A percentile compares a stretch with the other conserved stretches of the same genome.
Evolutionary conservation across 2,329 filamentous ascomycete genomes (phyloP).

Genomic region (Fusarium lyarnte): DNA sequence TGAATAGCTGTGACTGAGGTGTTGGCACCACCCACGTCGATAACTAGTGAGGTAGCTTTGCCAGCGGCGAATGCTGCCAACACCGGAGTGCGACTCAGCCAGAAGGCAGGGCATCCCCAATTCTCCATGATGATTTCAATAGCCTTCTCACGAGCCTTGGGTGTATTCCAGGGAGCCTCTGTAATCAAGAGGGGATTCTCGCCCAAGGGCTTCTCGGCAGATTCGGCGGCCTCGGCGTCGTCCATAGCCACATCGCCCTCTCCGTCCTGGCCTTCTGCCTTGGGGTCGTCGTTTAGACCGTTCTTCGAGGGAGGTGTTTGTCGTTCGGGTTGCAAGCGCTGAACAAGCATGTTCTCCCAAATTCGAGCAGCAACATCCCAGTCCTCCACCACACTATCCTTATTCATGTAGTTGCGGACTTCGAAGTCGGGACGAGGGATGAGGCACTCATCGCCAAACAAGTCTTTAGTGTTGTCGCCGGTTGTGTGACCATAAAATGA

Average conservation of each 20-base stretch:
- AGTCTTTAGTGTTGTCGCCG: conserved; percentile 58
- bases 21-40: conserved; percentile 90
- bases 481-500: conserved; percentile 81
- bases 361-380: conserved; percentile 91
- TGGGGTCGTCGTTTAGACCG: conserved; percentile 76
- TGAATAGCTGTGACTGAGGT: conserved; percentile 91
- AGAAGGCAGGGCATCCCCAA: conserved; percentile 96
- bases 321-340: conserved; percentile 81
- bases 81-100: conserved; percentile 88
- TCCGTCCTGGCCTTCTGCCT: conserved; percentile 67
- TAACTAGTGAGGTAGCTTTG: conserved; percentile 90
- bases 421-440: conserved; percentile 80
- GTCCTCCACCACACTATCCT: conserved; percentile 91
- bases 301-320: conserved; percentile 77
- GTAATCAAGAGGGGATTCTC: conserved; percentile 95
- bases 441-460: conserved; percentile 93
- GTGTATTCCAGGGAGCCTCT: conserved; percentile 90
- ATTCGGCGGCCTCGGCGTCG: conserved; percentile 50
- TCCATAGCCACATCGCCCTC: conserved; percentile 71
- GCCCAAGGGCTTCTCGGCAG: conserved; percentile 79
- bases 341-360: conserved; percentile 93
- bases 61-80: conserved; percentile 91
- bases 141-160: conserved; percentile 89
- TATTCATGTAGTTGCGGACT: conserved; percentile 90
- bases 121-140: conserved; percentile 98